Evolutionary conservation across 2,329 filamentous ascomycete species (phyloP), one percentile per base, ranked within the genome.

Genomic region (Colletotrichum salicis): DNA sequence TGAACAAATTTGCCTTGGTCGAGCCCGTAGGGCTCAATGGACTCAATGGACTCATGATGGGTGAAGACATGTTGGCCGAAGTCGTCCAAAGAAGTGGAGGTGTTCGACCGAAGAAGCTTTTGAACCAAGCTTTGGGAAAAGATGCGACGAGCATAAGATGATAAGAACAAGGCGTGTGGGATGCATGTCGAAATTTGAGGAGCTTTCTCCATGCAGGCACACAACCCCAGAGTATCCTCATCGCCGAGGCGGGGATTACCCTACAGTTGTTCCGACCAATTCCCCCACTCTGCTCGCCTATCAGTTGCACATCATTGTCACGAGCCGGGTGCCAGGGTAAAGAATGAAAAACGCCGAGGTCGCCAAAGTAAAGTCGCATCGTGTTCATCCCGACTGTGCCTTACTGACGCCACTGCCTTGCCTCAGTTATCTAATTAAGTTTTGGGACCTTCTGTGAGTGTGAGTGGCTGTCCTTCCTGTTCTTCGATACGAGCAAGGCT

Each of bases 1-100:
- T 76, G 64, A 82, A 76, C 6, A 67, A 31, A 12, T 57, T 70
- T 19, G 68, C 35, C 31, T 67, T 67, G 13, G 48, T 45, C 24
- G 64, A 67, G 64, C 68, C 64, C 7, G 31, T 70, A 5, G 63
- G 67, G 63, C 67, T 60, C 55, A 67, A 35, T 37, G 63, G 67
- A 45, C 62, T 67, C 27, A 70, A 22, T 37, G 67, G 68, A 19
- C 68, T 70, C 51, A 70, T 70, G 24, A 70, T 57, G 37, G 68
- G 63, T 13, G 68, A 67, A 35, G 68, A 61, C 68, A 70, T 70
- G 48, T 55, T 57, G 35, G 19, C 31, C 24, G 57, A 13, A 61
- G 56, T 24, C 19, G 22, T 67, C 68, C 29, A 41, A 22, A 37
- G 37, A 51, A 41, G 41, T 8, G 33, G 24, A 13, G 57, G 31